Evolutionary conservation across 129 eudicot species (phyloP).

Genomic region (Gnaphalium uliginosum): DNA sequence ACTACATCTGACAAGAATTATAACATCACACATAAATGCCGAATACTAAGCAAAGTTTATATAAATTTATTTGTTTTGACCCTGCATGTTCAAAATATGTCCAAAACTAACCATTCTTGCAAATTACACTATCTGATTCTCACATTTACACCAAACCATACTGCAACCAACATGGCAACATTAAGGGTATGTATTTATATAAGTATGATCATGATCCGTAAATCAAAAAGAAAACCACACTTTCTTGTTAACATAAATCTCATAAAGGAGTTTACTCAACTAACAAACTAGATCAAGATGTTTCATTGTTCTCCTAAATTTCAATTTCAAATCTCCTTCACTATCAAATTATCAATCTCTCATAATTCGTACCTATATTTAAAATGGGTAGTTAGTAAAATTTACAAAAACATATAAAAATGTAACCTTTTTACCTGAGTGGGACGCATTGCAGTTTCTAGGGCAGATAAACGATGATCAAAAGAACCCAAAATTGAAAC

Average conservation of each 20-base stretch:
- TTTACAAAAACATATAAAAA: not conserved
- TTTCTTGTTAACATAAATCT: not conserved
- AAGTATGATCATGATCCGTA: not conserved
- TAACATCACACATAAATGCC: not conserved
- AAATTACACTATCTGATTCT: not conserved
- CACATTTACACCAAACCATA: not conserved
- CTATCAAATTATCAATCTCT: not conserved
- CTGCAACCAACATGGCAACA: not conserved
- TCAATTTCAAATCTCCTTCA: not conserved
- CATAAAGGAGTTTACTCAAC: constrained; percentile 14
- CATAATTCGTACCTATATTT: not conserved
- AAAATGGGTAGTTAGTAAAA: constrained; percentile 5
- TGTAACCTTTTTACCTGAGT: constrained; percentile 55
- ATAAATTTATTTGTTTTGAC: not conserved
- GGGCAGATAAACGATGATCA: constrained; percentile 91
- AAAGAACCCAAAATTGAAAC: constrained; percentile 83
- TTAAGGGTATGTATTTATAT: not conserved
- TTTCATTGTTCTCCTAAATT: not conserved
- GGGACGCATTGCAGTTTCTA: constrained; percentile 98
- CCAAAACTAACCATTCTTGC: not conserved
- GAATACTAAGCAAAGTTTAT: not conserved
- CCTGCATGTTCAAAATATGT: constrained; percentile 6
- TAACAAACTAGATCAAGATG: constrained; percentile 12
- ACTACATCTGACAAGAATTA: not conserved
- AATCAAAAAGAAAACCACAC: too few relatives aligned